Evolutionary conservation across 805 yeast species (phyloP).

Genomic region (Lachancea waltii): DNA sequence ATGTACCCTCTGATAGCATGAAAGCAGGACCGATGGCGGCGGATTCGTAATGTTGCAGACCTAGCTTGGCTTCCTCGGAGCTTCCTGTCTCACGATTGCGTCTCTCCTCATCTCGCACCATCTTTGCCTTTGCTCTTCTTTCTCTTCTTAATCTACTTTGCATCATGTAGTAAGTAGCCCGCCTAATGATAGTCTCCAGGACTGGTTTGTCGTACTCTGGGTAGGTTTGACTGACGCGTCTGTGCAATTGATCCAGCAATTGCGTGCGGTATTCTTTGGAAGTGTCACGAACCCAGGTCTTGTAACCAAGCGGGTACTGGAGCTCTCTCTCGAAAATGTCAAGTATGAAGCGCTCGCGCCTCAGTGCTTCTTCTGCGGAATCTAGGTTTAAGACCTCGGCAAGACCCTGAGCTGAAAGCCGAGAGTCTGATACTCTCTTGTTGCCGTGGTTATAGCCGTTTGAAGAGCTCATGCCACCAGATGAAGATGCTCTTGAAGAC

Average conservation of each 20-base stretch:
- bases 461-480: conserved; percentile 4
- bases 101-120: conserved; percentile 5
- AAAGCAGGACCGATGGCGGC: conserved; percentile 4
- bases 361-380: conserved; percentile 48
- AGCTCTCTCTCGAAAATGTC: conserved; percentile 49
- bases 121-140: conserved; percentile 44
- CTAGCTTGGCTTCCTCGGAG: neutral
- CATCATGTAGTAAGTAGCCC: conserved; percentile 77
- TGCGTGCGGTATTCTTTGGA: conserved; percentile 45
- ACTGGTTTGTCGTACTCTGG: conserved; percentile 46
- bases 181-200: conserved; percentile 66
- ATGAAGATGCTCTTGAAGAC: conserved; percentile 7
- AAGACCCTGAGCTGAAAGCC: conserved; percentile 52
- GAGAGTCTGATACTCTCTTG: conserved; percentile 40
- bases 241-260: conserved; percentile 43
- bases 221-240: conserved; percentile 41
- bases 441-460: neutral
- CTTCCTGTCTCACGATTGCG: conserved; percentile 1
- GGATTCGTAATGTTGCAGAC: neutral
- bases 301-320: conserved; percentile 67
- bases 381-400: conserved; percentile 45
- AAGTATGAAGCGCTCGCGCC: conserved; percentile 47
- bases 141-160: conserved; percentile 69
- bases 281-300: conserved; percentile 83
- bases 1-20: too few species aligned